A percentile compares a stretch with the other conserved stretches of the same genome.
Conservation (phyloP, 306 rosid genomes). For the Quercus alba region DNA sequence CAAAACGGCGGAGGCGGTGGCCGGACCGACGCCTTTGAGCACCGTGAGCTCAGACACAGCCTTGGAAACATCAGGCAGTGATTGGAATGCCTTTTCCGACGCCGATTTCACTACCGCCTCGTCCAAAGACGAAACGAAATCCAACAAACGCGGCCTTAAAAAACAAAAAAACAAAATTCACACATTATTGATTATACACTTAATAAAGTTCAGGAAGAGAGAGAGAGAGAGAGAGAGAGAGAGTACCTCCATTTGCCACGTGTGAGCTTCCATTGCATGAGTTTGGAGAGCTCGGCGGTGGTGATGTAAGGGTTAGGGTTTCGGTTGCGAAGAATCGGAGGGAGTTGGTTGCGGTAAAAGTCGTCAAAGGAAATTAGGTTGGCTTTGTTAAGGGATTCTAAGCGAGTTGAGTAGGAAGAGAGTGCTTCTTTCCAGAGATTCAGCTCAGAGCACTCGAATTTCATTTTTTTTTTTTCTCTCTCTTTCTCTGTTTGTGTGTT, state of each 20-base stretch:
- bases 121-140: slow-evolving; percentile 70
- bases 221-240: not conserved
- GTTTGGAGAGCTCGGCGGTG: slow-evolving; percentile 60
- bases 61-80: slow-evolving; percentile 68
- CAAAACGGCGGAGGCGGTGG: slow-evolving; percentile 80
- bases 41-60: slow-evolving; percentile 67
- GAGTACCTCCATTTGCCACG: slow-evolving; percentile 87
- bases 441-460: slow-evolving; percentile 43
- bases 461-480: slow-evolving; percentile 29
- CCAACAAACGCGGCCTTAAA: slow-evolving; percentile 78
- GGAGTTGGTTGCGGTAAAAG: slow-evolving; percentile 62
- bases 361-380: slow-evolving; percentile 57
- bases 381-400: slow-evolving; percentile 57
- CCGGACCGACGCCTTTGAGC: slow-evolving; percentile 88
- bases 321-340: slow-evolving; percentile 57
- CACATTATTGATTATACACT: not conserved
- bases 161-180: not conserved
- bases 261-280: slow-evolving; percentile 93
- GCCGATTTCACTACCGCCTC: slow-evolving; percentile 53
- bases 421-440: slow-evolving; percentile 64
- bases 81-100: slow-evolving; percentile 59
- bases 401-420: slow-evolving; percentile 40
- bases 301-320: slow-evolving; percentile 86
- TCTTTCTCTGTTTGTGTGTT: not conserved
- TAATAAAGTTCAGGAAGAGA: not conserved